Evolutionary conservation across 345 rosid species (phyloP).

Genomic region (Citrus cavaleriei): DNA sequence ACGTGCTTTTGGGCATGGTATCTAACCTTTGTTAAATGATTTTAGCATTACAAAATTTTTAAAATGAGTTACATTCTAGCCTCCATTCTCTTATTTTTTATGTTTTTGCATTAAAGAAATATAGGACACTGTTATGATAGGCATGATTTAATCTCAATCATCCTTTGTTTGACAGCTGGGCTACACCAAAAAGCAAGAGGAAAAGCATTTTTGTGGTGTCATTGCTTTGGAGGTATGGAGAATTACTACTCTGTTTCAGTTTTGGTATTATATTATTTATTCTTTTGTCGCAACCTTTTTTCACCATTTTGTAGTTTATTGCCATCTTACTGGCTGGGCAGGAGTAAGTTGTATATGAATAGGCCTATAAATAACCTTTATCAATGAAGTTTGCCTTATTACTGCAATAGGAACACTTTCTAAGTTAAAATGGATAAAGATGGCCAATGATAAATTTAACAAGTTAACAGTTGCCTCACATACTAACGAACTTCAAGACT

Average conservation of each 20-base stretch:
- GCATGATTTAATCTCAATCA: slow-evolving; percentile 1
- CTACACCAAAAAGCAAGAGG: slow-evolving; percentile 94
- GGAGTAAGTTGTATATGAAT: no score
- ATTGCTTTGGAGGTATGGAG: slow-evolving; percentile 69
- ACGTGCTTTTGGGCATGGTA: no score
- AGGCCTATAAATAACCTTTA: no score
- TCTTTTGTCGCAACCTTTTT: background rate
- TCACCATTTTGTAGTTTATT: background rate
- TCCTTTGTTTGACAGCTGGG: slow-evolving; percentile 57
- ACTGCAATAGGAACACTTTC: no score
- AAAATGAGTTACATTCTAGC: background rate
- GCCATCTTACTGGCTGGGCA: background rate
- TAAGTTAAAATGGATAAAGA: no score
- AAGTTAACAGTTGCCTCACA: no score
- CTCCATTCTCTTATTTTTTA: background rate
- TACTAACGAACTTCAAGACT: no score
- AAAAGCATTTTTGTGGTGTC: slow-evolving; percentile 80
- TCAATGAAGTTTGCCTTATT: no score
- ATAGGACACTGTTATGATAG: background rate
- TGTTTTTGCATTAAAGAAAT: background rate
- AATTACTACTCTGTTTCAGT: background rate
- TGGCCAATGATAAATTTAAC: background rate
- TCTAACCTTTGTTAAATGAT: no score
- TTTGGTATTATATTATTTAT: background rate
- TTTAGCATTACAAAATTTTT: no score